Evolutionary conservation across 257 asterid genomes (phyloP).

Genomic region (Lycium barbarum): DNA sequence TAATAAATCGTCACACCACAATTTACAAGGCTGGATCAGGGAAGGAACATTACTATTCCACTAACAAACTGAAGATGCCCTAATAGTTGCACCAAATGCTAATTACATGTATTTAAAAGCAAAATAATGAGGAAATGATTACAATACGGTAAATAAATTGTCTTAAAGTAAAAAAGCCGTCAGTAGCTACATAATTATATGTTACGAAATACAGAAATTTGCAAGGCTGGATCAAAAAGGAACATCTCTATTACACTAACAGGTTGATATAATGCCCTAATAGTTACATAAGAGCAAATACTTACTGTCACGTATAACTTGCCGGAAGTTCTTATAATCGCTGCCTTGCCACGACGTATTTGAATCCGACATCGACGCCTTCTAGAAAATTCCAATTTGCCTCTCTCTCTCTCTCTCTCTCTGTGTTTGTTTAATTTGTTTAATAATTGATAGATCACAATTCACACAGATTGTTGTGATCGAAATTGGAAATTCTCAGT

Average conservation of each 20-base stretch:
- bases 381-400: not conserved
- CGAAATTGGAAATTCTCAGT: constrained; percentile 28
- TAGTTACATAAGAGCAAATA: not conserved
- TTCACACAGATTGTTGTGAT: constrained; percentile 33
- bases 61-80: not conserved
- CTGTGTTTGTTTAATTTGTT: not conserved
- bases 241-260: not conserved
- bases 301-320: constrained; percentile 70
- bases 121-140: constrained; percentile 14
- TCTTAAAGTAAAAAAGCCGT: too few relatives aligned
- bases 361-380: constrained; percentile 68
- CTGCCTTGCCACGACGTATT: constrained; percentile 66
- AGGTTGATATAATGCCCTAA: not conserved
- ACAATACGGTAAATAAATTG: too few relatives aligned
- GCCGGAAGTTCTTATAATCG: constrained; percentile 65
- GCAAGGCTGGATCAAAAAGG: not conserved
- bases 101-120: not conserved
- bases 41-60: not conserved
- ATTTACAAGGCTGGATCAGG: not conserved
- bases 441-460: constrained; percentile 24
- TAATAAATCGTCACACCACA: not conserved
- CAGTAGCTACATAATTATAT: too few relatives aligned
- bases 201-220: too few relatives aligned
- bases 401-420: not conserved
- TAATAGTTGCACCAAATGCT: not conserved